phyloP scores from a whole-genome alignment of 352 stramenopile species.

The Phytophthora nicotianae region DNA sequence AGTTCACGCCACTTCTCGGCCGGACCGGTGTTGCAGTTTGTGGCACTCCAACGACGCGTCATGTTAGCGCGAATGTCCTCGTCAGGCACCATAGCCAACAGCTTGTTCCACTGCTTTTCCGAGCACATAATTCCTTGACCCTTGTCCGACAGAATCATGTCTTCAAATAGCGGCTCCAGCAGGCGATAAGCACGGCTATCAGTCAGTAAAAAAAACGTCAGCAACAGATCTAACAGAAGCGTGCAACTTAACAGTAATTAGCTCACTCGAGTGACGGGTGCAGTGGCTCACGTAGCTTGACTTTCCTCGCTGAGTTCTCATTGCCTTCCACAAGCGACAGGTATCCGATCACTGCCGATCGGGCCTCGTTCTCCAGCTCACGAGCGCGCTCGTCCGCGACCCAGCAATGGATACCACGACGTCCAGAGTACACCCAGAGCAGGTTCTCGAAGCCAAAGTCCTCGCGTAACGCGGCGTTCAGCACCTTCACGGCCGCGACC shows the following conservation, averaged over 20 bases:
- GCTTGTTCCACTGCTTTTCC: constrained; percentile 88
- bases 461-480: constrained; percentile 90
- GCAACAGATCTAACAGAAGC: not conserved
- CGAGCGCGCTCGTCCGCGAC: constrained; percentile 96
- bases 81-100: constrained; percentile 94
- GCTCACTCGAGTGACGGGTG: constrained; percentile 93
- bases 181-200: constrained; percentile 90
- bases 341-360: constrained; percentile 96
- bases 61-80: constrained; percentile 81
- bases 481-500: constrained; percentile 95
- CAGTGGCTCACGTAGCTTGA: constrained; percentile 91
- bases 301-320: constrained; percentile 89
- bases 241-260: not conserved
- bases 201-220: constrained; percentile 15
- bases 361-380: constrained; percentile 95
- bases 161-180: constrained; percentile 95
- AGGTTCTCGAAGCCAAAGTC: constrained; percentile 99
- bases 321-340: constrained; percentile 94
- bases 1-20: constrained; percentile 91
- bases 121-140: constrained; percentile 93
- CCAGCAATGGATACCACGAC: constrained; percentile 99
- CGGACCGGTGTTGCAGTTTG: constrained; percentile 59
- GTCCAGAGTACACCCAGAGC: constrained; percentile 98
- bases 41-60: constrained; percentile 56
- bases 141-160: constrained; percentile 88